These are phyloP conservation scores for Bretschneidera sinensis DNA, from an alignment of 345 rosid genomes.

Conservation along the genomic window DNA sequence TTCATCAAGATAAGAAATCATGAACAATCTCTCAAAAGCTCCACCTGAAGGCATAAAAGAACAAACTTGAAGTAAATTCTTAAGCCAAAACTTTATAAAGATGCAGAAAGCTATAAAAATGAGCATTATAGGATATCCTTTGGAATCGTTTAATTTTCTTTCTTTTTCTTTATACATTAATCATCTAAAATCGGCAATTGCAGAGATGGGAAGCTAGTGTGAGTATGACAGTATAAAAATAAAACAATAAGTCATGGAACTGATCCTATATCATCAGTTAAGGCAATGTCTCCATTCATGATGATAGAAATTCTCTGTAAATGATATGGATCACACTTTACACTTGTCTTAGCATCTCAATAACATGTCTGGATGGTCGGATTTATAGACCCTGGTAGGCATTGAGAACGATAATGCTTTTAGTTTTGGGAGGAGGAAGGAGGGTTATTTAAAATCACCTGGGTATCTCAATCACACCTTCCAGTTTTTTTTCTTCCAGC, in stretches of 20 bases:
- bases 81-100: neutral
- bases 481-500: neutral
- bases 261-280: neutral
- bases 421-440: too few relatives aligned
- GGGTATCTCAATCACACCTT: neutral
- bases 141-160: neutral
- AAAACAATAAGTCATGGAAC: neutral
- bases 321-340: neutral
- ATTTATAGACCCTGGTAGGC: neutral
- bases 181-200: neutral
- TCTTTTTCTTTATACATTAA: neutral
- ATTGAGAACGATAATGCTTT: neutral
- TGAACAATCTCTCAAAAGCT: conserved; percentile 77
- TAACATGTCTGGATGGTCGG: neutral
- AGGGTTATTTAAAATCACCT: too few relatives aligned
- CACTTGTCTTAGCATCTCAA: too few relatives aligned
- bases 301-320: neutral
- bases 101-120: neutral
- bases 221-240: neutral
- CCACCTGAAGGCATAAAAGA: conserved; percentile 59
- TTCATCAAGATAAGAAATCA: conserved; percentile 93
- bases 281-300: neutral
- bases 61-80: neutral
- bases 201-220: neutral
- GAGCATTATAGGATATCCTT: neutral